Percentiles rank a stretch among this genome's conserved stretches.
Conservation (phyloP, 2,329 filamentous ascomycete genomes). For the Domatiomyces catenatus region DNA sequence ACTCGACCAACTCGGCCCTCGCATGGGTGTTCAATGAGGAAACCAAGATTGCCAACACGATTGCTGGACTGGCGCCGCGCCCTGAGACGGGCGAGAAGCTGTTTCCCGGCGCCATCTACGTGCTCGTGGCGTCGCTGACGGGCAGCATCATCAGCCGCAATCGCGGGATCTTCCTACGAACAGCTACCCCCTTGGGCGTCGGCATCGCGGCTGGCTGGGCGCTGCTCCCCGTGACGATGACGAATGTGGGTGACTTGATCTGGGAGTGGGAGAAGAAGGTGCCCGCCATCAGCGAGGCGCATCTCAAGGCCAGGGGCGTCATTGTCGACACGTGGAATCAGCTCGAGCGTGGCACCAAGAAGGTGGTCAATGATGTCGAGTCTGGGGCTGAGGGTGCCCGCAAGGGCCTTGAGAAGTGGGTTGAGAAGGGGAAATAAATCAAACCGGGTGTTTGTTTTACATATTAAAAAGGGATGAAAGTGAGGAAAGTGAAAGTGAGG, state of each 20-base stretch:
- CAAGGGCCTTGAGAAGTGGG: slow-evolving; percentile 71
- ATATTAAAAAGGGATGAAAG: not conserved
- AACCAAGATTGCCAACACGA: slow-evolving; percentile 73
- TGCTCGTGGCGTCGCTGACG: slow-evolving; percentile 86
- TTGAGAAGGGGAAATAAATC: slow-evolving; percentile 68
- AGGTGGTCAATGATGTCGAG: slow-evolving; percentile 67
- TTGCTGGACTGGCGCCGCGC: slow-evolving; percentile 75
- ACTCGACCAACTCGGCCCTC: slow-evolving; percentile 67
- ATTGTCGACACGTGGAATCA: slow-evolving; percentile 56
- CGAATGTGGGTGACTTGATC: slow-evolving; percentile 68
- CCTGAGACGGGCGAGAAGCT: slow-evolving; percentile 75
- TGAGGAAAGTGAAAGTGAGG: too few species aligned
- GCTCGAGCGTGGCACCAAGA: slow-evolving; percentile 53
- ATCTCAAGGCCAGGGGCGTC: slow-evolving; percentile 55
- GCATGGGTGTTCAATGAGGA: slow-evolving; percentile 71
- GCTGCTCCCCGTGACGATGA: slow-evolving; percentile 75
- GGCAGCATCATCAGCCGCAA: slow-evolving; percentile 82
- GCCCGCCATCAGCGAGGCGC: slow-evolving; percentile 67
- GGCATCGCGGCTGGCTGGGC: slow-evolving; percentile 72
- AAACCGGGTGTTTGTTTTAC: not conserved
- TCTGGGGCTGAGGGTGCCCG: slow-evolving; percentile 58
- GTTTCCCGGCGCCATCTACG: slow-evolving; percentile 79
- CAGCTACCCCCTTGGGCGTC: slow-evolving; percentile 59
- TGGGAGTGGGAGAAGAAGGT: slow-evolving; percentile 91
- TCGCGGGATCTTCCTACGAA: slow-evolving; percentile 68